Evolutionary conservation across 2,329 filamentous ascomycete genomes (phyloP), one percentile per base, ranked within the genome.

Genomic region (Trichoderma hamatum): DNA sequence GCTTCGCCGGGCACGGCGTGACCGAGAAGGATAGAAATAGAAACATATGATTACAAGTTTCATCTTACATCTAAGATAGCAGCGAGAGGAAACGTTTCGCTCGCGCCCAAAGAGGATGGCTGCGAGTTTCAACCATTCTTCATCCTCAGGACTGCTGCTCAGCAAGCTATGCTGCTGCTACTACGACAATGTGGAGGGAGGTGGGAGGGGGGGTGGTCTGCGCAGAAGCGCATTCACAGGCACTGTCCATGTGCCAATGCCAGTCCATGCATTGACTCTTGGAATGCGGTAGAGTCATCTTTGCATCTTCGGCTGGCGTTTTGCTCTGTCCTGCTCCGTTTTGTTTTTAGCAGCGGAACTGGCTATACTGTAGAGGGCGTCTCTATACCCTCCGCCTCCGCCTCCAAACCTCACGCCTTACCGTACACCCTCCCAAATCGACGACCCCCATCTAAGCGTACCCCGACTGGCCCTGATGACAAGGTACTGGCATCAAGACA

Each of bases 381-480:
- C 32, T 67, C 43, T 7, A 43, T 43, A 43, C 55, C 46, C 43
- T 26, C 51, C 60, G 30, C 49, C 63, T 67, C 56, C 56, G 62
- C 67, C 64, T 62, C 49, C 63, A 67, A 69, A 52, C 14, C 49
- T 59, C 63, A 43, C 56, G 24, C 49, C 63, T 32, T 49, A 62
- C 68, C 49, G 14, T 19, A 26, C 28, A 34, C 32, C 59, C 59
- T 46, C 34, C 28, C 26, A 46, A 55, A 67, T 67, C 61, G 63
- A 67, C 26, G 63, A 70, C 64, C 56, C 63, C 63, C 68, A 54
- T 67, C 63, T 67, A 58, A 59, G 63, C 63, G 56, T 34, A 67
- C 63, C 56, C 68, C 54, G 36, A 49, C 36, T 39, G 39, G 49
- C 66, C 66, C 66, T 62, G 66, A 63, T 32, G 49, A 62, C 66